A percentile compares a stretch with the other conserved stretches of the same genome.
Conservation (phyloP, 2,329 filamentous ascomycete species). For the Clonostachys rosea region DNA sequence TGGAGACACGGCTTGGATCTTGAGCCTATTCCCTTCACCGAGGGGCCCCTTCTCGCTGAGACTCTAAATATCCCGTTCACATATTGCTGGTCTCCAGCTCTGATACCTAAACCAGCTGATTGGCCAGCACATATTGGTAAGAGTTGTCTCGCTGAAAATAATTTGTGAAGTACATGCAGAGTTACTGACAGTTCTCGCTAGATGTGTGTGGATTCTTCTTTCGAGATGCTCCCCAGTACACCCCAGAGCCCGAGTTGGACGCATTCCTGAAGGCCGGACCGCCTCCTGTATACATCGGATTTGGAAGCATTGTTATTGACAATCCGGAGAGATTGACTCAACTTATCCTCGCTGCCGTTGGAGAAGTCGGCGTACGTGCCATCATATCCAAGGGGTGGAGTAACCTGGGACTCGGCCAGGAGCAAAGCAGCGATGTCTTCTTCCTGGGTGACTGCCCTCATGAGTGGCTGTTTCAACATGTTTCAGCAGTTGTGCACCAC, state of each 20-base stretch:
- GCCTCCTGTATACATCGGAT: slow-evolving; percentile 61
- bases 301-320: slow-evolving; percentile 63
- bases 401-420: slow-evolving; percentile 45
- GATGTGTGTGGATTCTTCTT: slow-evolving; percentile 13
- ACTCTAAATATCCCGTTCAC: slow-evolving; percentile 61
- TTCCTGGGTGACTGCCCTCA: slow-evolving; percentile 63
- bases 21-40: slow-evolving; percentile 56
- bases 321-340: slow-evolving; percentile 52
- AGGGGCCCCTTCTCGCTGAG: slow-evolving; percentile 58
- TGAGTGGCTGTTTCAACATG: slow-evolving; percentile 58
- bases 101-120: slow-evolving; percentile 60
- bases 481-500: slow-evolving; percentile 57
- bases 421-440: slow-evolving; percentile 43
- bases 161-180: slow-evolving; percentile 28
- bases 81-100: slow-evolving; percentile 65
- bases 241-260: slow-evolving; percentile 47
- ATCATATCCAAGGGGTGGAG: slow-evolving; percentile 63
- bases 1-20: slow-evolving; percentile 60
- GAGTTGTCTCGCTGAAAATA: slow-evolving; percentile 54
- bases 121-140: slow-evolving; percentile 45
- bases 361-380: slow-evolving; percentile 51
- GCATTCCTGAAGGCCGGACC: slow-evolving; percentile 51
- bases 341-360: slow-evolving; percentile 53
- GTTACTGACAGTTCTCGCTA: background rate
- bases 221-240: slow-evolving; percentile 16